A percentile compares a stretch with the other conserved stretches of the same genome.
phyloP scores from a whole-genome alignment of 768 basidiomycete genomes.

The Multifurca ochricompacta region DNA sequence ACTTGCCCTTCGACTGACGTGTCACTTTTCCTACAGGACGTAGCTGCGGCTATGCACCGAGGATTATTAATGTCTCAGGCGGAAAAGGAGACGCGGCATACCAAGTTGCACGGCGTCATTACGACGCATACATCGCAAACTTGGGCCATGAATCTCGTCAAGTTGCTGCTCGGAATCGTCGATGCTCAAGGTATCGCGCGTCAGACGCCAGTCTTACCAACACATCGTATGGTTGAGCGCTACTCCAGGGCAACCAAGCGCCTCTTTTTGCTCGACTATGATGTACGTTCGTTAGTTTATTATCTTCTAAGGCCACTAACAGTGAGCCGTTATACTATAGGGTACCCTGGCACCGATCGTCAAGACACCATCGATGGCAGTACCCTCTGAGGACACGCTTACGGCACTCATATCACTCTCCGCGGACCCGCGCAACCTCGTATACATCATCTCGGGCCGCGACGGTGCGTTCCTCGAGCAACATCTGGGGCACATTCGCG shows the following conservation, averaged over 20 bases:
- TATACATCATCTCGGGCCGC: constrained; percentile 96
- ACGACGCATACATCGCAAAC: constrained; percentile 91
- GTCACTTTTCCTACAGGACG: constrained; percentile 43
- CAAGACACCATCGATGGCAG: constrained; percentile 82
- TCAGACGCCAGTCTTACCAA: constrained; percentile 78
- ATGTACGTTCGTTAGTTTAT: constrained; percentile 43
- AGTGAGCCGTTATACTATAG: constrained; percentile 31
- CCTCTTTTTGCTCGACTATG: constrained; percentile 92
- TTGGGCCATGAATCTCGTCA: constrained; percentile 86
- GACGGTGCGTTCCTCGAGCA: constrained; percentile 88
- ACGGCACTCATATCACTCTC: constrained; percentile 64
- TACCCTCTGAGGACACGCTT: constrained; percentile 69
- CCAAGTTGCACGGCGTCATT: constrained; percentile 71
- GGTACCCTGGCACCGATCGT: constrained; percentile 97
- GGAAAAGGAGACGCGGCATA: constrained; percentile 73
- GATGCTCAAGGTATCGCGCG: constrained; percentile 71
- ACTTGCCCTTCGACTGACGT: not conserved
- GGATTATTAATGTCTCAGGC: constrained; percentile 73
- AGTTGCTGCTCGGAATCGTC: constrained; percentile 80
- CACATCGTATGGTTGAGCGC: constrained; percentile 41
- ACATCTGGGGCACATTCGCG: constrained; percentile 77
- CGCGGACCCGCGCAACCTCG: constrained; percentile 79
- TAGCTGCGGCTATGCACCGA: constrained; percentile 83
- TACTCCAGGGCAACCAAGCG: constrained; percentile 74
- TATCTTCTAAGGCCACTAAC: not conserved